Evolutionary conservation across 164 flowering plant genomes (phyloP).

Genomic region (Chimonanthus salicifolius): DNA sequence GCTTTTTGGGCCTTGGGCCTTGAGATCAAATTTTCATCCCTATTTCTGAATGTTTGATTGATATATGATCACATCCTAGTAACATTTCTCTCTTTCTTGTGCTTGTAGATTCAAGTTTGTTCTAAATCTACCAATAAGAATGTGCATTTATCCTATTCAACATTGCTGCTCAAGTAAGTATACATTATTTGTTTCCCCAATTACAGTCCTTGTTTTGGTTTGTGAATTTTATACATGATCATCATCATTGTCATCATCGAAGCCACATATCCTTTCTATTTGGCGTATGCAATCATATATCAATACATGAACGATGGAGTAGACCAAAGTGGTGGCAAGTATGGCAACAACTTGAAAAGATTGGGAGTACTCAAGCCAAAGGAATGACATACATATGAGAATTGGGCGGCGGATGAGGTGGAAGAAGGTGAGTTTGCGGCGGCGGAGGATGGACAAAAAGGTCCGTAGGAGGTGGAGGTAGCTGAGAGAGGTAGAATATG

Average conservation of each 20-base stretch:
- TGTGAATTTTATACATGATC: background rate
- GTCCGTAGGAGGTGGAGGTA: slow-evolving; percentile 59
- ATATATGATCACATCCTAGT: background rate
- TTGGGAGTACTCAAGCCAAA: slow-evolving; percentile 88
- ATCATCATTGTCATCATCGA: too few relatives aligned
- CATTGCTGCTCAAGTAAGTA: slow-evolving; percentile 86
- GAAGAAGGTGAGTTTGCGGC: slow-evolving; percentile 36
- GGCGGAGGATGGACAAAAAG: slow-evolving; percentile 41
- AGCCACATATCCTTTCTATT: too few relatives aligned
- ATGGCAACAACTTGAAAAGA: slow-evolving; percentile 77
- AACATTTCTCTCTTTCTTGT: background rate
- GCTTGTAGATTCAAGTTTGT: slow-evolving; percentile 64
- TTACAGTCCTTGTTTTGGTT: background rate
- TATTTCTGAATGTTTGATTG: background rate
- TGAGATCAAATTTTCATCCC: too few relatives aligned
- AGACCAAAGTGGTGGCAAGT: slow-evolving; percentile 34
- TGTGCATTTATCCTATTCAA: slow-evolving; percentile 71
- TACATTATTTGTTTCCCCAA: background rate
- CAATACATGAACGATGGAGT: slow-evolving; percentile 11
- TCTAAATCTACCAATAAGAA: slow-evolving; percentile 68
- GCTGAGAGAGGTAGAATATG: slow-evolving; percentile 52
- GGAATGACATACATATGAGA: slow-evolving; percentile 44
- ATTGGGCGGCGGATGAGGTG: slow-evolving; percentile 56
- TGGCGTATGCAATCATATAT: background rate
- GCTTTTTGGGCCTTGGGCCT: too few relatives aligned